Evolutionary conservation across 2,329 filamentous ascomycete species (phyloP), one percentile per base, ranked within the genome.

Genomic region (Neonectria ditissima): DNA sequence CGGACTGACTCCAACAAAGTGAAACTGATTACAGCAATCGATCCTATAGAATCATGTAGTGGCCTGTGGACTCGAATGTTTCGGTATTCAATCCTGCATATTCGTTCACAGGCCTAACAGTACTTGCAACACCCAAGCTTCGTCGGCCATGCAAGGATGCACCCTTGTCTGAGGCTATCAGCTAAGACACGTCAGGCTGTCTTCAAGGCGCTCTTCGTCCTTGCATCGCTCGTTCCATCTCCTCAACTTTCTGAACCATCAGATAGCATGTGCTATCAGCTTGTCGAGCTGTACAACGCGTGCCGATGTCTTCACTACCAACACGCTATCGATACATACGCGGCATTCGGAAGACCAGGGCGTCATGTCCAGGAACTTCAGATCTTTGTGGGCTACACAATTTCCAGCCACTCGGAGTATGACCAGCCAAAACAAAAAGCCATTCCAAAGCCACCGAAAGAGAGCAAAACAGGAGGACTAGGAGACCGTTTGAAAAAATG

Each of bases 301-400:
- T 97, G 93, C 84, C 87, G 89, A 65, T 97, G 93, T 80, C 84
- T 94, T 69, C 97, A 97, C 83, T 92, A 94, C 82, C 86, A 90
- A 73, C 93, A 97, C 77, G 89, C 92, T 37, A 84, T 97, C 69
- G 93, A 97, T 75, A 91, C 91, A 63, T 97, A 94, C 76, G 82
- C 88, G 41, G 83, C 87, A 18, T 92, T 92, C 75, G 91, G 90
- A 64, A 88, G 90, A 64, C 86, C 87, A 48, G 90, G 90, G 43
- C 93, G 97, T 74, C 73, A 73, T 44, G 81, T 94, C 55, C 88
- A 92, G 67, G 88, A 91, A 74, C 90, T 90, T 75, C 91, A 87
- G 5, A 90, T 97, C 47, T 82, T 92, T 18, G 93, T 97, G 16
- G 93, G 93, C 52, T 95, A 95, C 76, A 86, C 90, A 55, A 97